These are phyloP conservation scores for Austropuccinia psidii DNA, from an alignment of 1,284 basidiomycete species.

Conservation along the genomic window DNA sequence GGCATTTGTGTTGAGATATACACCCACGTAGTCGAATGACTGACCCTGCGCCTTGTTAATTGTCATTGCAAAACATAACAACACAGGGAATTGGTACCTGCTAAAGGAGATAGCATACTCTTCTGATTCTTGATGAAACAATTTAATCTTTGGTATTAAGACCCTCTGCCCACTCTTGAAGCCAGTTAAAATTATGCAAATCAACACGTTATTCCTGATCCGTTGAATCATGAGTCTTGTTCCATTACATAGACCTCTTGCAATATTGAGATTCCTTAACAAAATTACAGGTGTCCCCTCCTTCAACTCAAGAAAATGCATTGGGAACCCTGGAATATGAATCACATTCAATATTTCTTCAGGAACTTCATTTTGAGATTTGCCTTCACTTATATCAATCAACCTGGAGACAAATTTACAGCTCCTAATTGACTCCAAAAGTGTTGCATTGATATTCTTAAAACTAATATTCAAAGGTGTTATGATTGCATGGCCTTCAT, in stretches of 20 bases:
- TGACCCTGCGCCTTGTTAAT: slow-evolving; percentile 54
- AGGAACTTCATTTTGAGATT: not conserved
- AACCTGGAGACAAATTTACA: not conserved
- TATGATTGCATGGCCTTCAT: not conserved
- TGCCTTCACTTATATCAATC: not conserved
- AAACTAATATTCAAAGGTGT: not conserved
- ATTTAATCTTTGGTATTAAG: not conserved
- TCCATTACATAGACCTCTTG: not conserved
- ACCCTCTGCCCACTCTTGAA: not conserved
- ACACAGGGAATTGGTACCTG: slow-evolving; percentile 50
- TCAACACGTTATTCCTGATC: slow-evolving; percentile 30
- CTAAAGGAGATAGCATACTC: slow-evolving; percentile 43
- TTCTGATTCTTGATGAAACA: not conserved
- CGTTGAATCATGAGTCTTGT: slow-evolving; percentile 35
- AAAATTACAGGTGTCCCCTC: not conserved
- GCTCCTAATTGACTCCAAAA: not conserved
- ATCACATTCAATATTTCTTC: not conserved
- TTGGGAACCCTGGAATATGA: not conserved
- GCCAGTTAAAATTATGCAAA: not conserved
- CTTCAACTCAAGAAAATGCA: not conserved
- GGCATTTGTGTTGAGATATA: slow-evolving; percentile 48
- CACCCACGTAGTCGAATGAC: slow-evolving; percentile 45
- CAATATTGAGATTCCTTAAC: not conserved
- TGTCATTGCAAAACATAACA: slow-evolving; percentile 50
- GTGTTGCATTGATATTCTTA: not conserved